Base-by-base conservation (phyloP, 1,139 yeast genomes). In the Scheffersomyces insectosa region DNA sequence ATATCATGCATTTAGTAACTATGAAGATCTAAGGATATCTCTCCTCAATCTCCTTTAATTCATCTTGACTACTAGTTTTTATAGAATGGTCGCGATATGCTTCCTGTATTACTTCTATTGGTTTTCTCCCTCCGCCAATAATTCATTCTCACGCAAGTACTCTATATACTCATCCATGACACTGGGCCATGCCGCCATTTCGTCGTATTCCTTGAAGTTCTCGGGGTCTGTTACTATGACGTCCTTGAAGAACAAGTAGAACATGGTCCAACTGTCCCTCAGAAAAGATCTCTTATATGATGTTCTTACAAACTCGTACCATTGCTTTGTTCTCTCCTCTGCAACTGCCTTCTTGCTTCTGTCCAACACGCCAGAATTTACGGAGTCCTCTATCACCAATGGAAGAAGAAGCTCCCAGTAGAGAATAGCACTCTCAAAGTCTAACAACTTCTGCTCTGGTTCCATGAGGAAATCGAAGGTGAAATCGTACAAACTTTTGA, bases 151-250 rank as follows among this genome's bases (percentile, higher is more conserved):
- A 20, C 65, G 66, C 46, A 80, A 60, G 57, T 75, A 75, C 52
- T 87, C 96, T 25, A 88, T 85, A 60, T 79, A 93, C 47, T 84
- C 91, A 59, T 91, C 99, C 52, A 91, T 80, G 12, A 88, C 72
- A 44, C 88, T 82, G 5, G 98, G 99, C 98, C 98, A 91, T 0
- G 97, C 87, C 37, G 86, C 90, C 60, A 78, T 74, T 51, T 85
- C 95, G 55, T 86, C 91, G 62, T 89, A 90, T 3, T 64, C 69
- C 9, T 64, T 60, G 13, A 86, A 68, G 3, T 44, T 42, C 1
- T 62, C 57, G 0, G 86, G 82, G 51, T 85, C 87, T 1, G 61
- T 50, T 2, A 71, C 62, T 3, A 72, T 48, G 38, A 78, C 77
- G 45, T 81, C 83, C 37, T 66, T 64, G 41, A 86, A 68, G 57